These are phyloP conservation scores for Tetrapisispora nanseiensis DNA, from an alignment of 805 yeast species.

Conservation along the genomic window DNA sequence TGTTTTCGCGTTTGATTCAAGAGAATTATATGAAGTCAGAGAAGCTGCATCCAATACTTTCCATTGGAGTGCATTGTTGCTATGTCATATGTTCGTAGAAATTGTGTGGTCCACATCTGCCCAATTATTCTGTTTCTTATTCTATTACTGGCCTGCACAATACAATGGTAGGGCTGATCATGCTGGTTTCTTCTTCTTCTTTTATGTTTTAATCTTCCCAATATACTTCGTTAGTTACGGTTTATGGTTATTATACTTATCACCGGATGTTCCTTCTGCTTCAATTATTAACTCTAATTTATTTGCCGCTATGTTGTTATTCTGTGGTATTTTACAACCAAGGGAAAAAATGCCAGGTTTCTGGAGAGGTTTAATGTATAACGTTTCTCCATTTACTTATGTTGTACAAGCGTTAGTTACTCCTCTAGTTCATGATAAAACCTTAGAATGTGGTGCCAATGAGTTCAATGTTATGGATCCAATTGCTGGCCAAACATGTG, in stretches of 20 bases:
- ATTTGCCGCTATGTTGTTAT: slow-evolving; percentile 43
- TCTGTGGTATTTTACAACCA: slow-evolving; percentile 46
- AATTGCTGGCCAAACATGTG: slow-evolving; percentile 42
- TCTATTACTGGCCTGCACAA: slow-evolving; percentile 42
- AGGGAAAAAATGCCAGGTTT: slow-evolving; percentile 36
- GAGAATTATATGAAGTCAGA: slow-evolving; percentile 61
- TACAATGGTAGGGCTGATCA: slow-evolving; percentile 35
- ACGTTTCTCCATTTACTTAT: slow-evolving; percentile 39
- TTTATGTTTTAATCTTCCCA: slow-evolving; percentile 41
- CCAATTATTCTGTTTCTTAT: slow-evolving; percentile 36
- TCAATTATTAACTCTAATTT: slow-evolving; percentile 36
- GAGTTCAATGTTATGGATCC: slow-evolving; percentile 35
- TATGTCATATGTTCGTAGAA: slow-evolving; percentile 37
- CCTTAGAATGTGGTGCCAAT: slow-evolving; percentile 29
- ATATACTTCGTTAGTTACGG: slow-evolving; percentile 44
- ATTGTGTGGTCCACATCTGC: slow-evolving; percentile 37
- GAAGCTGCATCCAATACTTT: slow-evolving; percentile 66
- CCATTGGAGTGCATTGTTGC: slow-evolving; percentile 52
- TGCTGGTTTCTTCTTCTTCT: slow-evolving; percentile 45
- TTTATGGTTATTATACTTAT: slow-evolving; percentile 38
- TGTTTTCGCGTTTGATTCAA: slow-evolving; percentile 48
- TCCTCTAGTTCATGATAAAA: slow-evolving; percentile 32
- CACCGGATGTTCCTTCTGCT: slow-evolving; percentile 37
- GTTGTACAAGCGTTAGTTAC: slow-evolving; percentile 36
- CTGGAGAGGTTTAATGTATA: slow-evolving; percentile 39